Evolutionary conservation across 2,329 filamentous ascomycete species (phyloP), one percentile per base, ranked within the genome.

Genomic region (Colletotrichum lindemuthianum): DNA sequence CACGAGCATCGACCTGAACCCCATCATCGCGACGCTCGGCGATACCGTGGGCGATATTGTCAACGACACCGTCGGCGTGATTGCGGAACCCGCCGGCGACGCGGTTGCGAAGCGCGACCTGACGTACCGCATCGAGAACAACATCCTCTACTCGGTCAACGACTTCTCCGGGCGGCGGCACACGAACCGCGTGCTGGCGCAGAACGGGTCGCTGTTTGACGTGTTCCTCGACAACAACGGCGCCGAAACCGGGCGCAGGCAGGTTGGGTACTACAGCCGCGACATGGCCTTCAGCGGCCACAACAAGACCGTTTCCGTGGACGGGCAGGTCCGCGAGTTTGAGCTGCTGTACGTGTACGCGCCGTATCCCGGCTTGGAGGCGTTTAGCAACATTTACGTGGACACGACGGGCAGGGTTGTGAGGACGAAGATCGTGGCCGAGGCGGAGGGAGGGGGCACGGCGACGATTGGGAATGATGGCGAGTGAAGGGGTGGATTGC

Each of bases 101-200:
- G 51, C 55, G 7, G 50, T 60, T 15, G 63, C 50, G 39, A 72
- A 73, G 32, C 65, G 72, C 10, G 71, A 72, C 44, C 69, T 74
- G 36, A 71, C 74, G 37, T 84, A 82, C 74, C 81, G 85, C 50
- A 74, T 88, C 45, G 76, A 78, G 59, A 79, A 87, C 75, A 86
- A 86, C 71, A 84, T 89, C 65, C 81, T 89, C 39, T 88, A 86
- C 75, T 85, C 83, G 34, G 73, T 87, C 72, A 88, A 88, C 75
- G 82, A 89, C 76, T 89, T 87, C 72, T 77, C 77, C 12, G 85
- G 85, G 15, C 79, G 83, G 63, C 79, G 77, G 41, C 83, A 85
- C 74, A 87, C 83, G 40, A 88, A 88, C 72, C 82, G 84, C 44
- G 74, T 87, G 7, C 76, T 88, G 7, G 81, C 78, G 5, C 85